A percentile compares a stretch with the other conserved stretches of the same genome.
These are phyloP conservation scores for Boletus semigastroideus DNA, from an alignment of 1,284 basidiomycete species.

Conservation along the genomic window DNA sequence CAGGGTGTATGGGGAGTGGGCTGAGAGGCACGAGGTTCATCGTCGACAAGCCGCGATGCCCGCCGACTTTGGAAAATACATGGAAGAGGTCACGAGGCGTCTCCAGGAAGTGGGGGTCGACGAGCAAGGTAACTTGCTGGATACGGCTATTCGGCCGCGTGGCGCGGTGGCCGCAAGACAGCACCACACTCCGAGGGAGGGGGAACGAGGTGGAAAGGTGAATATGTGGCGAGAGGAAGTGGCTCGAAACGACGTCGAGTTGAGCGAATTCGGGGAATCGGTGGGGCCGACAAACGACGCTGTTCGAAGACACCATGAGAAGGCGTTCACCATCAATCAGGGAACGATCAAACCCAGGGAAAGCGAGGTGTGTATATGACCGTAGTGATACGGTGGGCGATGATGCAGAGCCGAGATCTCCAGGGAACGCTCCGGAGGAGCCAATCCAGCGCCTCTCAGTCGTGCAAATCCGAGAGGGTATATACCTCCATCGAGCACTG, in stretches of 20 bases:
- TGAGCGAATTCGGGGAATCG: slow-evolving; percentile 29
- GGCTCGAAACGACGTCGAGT: slow-evolving; percentile 34
- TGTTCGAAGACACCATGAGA: slow-evolving; percentile 11
- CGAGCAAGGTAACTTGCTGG: slow-evolving; percentile 28
- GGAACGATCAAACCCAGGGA: slow-evolving; percentile 19
- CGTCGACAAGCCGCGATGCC: slow-evolving; percentile 24
- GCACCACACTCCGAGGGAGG: slow-evolving; percentile 10
- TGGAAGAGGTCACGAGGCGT: slow-evolving; percentile 48
- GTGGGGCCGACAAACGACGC: slow-evolving; percentile 12
- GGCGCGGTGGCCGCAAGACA: slow-evolving; percentile 2
- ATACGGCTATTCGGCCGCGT: slow-evolving; percentile 13
- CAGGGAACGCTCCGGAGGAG: slow-evolving; percentile 19
- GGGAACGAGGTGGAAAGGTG: slow-evolving; percentile 42
- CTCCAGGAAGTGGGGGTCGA: slow-evolving; percentile 38
- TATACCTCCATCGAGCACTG: slow-evolving; percentile 23
- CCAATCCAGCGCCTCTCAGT: slow-evolving; percentile 23
- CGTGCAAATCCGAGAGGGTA: slow-evolving; percentile 25
- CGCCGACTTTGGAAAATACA: slow-evolving; percentile 41
- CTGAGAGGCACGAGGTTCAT: slow-evolving; percentile 27
- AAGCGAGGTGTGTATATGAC: slow-evolving; percentile 19
- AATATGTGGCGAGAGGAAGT: slow-evolving; percentile 54
- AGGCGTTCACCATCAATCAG: slow-evolving; percentile 11
- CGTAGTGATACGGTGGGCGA: neutral
- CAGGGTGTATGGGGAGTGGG: slow-evolving; percentile 35
- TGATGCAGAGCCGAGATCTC: neutral